Base-by-base conservation (phyloP, 352 stramenopile genomes). In the Halophytophthora batemanensis region DNA sequence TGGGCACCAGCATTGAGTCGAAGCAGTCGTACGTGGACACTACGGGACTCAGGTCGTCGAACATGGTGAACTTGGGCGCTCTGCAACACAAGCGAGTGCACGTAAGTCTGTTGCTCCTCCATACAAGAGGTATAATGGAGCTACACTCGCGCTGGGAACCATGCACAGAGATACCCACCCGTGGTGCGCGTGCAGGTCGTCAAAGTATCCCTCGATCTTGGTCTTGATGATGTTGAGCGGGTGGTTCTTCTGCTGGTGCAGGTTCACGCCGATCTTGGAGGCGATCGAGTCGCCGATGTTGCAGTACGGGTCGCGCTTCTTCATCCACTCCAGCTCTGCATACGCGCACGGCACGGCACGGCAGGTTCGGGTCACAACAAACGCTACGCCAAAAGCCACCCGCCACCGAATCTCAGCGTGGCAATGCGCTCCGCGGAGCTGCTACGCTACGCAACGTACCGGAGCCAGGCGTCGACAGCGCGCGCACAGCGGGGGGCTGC, bases 211-310 rank as follows among this genome's bases (percentile, higher is more conserved):
- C 53, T 96, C 86, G 61, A 97, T 97, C 67, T 88, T 96, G 50
- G 77, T 88, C 67, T 96, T 97, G 59, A 97, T 96, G 55, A 97
- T 97, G 59, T 95, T 85, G 45, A 97, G 69, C 49, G 90, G 90
- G 62, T 97, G 90, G 53, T 95, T 75, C 36, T 73, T 69, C 62
- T 87, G 62, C 19, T 66, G 71, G 67, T 97, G 90, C 54, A 97
- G 49, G 52, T 96, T 96, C 34, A 77, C 65, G 33, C 89, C 90
- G 43, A 97, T 93, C 59, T 97, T 97, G 44, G 72, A 62, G 17
- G 79, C 81, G 35, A 97, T 95, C 15, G 75, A 81, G 35, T 89
- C 72, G 43, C 77, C 68, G 14, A 97, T 71, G 53, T 97, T 97
- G 68, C 93, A 97, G 55, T 74, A 86, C 42, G 82, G 73, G 61